Conservation (phyloP, 306 rosid species). For the Mucuna pruriens region DNA sequence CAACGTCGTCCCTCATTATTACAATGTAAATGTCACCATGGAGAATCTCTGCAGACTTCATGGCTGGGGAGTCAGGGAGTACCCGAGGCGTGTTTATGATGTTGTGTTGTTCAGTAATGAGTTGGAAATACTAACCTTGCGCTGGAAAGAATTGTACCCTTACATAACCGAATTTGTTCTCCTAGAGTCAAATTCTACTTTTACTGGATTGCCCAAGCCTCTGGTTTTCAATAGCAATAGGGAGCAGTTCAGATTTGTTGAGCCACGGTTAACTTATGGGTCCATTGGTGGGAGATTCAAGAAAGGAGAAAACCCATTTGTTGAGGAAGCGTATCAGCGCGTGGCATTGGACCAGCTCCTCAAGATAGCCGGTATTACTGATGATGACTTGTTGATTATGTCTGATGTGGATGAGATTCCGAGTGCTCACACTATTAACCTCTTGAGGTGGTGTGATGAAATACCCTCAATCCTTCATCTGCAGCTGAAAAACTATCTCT, state of each 20-base stretch:
- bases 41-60: slow-evolving; percentile 90
- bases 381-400: slow-evolving; percentile 96
- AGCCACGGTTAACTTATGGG: slow-evolving; percentile 84
- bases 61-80: slow-evolving; percentile 95
- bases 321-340: slow-evolving; percentile 99
- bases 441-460: slow-evolving; percentile 95
- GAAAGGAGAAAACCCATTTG: slow-evolving; percentile 93
- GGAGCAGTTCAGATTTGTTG: slow-evolving; percentile 73
- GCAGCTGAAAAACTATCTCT: slow-evolving; percentile 88
- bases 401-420: slow-evolving; percentile 99
- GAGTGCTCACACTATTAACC: slow-evolving; percentile 93
- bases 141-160: slow-evolving; percentile 96
- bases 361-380: slow-evolving; percentile 82
- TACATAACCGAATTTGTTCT: slow-evolving; percentile 85
- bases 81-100: slow-evolving; percentile 94
- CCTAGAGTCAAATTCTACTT: slow-evolving; percentile 95
- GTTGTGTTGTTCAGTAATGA: slow-evolving; percentile 97
- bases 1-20: slow-evolving; percentile 85
- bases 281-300: slow-evolving; percentile 79
- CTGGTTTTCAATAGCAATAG: slow-evolving; percentile 63
- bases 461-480: slow-evolving; percentile 80
- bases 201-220: slow-evolving; percentile 83
- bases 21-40: slow-evolving; percentile 87
- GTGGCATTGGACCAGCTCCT: slow-evolving; percentile 91
- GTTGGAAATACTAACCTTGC: slow-evolving; percentile 80